These are phyloP conservation scores for Buxus sempervirens DNA, from an alignment of 164 flowering plant species.

Conservation along the genomic window DNA sequence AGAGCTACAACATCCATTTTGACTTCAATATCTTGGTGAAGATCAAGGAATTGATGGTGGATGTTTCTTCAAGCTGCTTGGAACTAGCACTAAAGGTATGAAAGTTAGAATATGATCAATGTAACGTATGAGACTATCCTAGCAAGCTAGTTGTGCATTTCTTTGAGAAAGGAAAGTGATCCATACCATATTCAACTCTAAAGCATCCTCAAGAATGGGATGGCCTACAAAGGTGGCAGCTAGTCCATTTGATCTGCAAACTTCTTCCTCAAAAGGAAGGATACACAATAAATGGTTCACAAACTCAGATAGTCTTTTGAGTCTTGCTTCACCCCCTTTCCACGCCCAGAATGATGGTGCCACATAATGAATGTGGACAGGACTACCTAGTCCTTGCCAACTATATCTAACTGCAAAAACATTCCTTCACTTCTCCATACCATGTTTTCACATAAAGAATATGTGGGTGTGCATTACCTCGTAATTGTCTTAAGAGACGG, in stretches of 20 bases:
- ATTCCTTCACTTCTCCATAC: conserved; percentile 29
- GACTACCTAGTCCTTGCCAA: conserved; percentile 34
- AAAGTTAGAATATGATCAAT: not conserved
- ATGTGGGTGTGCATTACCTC: conserved; percentile 38
- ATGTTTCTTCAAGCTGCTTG: conserved; percentile 78
- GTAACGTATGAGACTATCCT: not conserved
- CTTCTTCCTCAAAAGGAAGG: conserved; percentile 85
- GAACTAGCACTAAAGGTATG: conserved; percentile 74
- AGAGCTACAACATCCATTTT: no score
- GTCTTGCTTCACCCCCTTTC: conserved; percentile 94
- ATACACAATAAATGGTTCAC: conserved; percentile 91
- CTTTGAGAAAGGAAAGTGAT: not conserved
- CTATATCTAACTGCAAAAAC: conserved; percentile 70
- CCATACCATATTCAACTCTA: conserved; percentile 48
- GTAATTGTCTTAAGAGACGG: conserved; percentile 62
- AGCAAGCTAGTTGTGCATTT: not conserved
- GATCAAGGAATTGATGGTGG: conserved; percentile 83
- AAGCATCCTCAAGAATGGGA: conserved; percentile 75
- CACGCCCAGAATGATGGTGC: conserved; percentile 99
- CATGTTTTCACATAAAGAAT: conserved; percentile 1
- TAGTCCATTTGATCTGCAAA: conserved; percentile 66
- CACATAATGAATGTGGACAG: conserved; percentile 80
- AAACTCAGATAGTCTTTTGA: conserved; percentile 61
- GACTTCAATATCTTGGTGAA: conserved; percentile 49
- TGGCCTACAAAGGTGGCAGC: conserved; percentile 93